Evolutionary conservation across 2,329 filamentous ascomycete genomes (phyloP).

Genomic region (Gyromitra esculenta): DNA sequence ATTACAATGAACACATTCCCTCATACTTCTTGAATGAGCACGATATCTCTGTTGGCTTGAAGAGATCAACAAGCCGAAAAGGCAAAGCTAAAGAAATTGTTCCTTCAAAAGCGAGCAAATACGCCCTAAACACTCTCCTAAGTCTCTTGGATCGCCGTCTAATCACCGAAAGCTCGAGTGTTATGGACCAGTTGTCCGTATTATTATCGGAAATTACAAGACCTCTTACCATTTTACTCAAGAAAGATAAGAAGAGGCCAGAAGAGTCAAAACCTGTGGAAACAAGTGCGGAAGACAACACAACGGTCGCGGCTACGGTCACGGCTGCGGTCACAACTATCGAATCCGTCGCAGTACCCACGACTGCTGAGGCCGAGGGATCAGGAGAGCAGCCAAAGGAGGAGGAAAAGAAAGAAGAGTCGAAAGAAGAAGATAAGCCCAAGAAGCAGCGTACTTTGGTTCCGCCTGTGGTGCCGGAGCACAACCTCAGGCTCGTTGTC

Average conservation of each 20-base stretch:
- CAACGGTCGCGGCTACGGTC: conserved; percentile 22
- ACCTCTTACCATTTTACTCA: conserved; percentile 82
- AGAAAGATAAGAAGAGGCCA: conserved; percentile 79
- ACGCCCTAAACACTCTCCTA: conserved; percentile 89
- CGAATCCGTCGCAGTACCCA: conserved; percentile 56
- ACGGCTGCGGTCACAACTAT: conserved; percentile 50
- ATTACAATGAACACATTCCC: conserved; percentile 85
- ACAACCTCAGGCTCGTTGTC: conserved; percentile 92
- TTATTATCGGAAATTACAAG: conserved; percentile 88
- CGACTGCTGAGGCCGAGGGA: conserved; percentile 56
- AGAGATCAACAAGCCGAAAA: conserved; percentile 77
- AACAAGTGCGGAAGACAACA: conserved; percentile 54
- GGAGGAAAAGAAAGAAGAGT: conserved; percentile 61
- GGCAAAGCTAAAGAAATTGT: conserved; percentile 80
- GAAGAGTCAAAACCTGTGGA: conserved; percentile 63
- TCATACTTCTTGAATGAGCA: conserved; percentile 95
- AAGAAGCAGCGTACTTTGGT: conserved; percentile 73
- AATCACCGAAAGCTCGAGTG: conserved; percentile 94
- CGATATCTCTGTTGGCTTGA: conserved; percentile 79
- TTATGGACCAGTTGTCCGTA: conserved; percentile 92
- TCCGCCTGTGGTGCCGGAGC: conserved; percentile 84
- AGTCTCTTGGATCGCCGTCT: conserved; percentile 89
- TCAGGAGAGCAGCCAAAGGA: conserved; percentile 61
- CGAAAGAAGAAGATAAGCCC: conserved; percentile 63
- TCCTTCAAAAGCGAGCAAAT: conserved; percentile 78